These are phyloP conservation scores for Neltuma alba DNA, from an alignment of 306 rosid genomes.

Conservation along the genomic window DNA sequence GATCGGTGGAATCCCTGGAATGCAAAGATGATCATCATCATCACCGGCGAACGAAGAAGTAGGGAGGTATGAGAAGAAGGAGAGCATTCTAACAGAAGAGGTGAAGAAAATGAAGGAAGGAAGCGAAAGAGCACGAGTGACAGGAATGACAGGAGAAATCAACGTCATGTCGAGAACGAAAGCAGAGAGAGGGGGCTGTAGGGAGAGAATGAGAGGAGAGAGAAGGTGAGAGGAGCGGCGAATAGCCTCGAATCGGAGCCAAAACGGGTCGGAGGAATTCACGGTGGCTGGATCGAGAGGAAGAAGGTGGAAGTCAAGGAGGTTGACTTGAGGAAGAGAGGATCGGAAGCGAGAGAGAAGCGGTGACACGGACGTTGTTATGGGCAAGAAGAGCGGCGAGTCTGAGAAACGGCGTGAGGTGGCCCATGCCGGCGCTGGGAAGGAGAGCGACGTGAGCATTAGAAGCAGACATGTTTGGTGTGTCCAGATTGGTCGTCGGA, in stretches of 20 bases:
- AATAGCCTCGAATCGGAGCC: slow-evolving; percentile 34
- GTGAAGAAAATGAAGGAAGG: slow-evolving; percentile 44
- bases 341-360: slow-evolving; percentile 46
- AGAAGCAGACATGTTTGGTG: background rate
- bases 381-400: slow-evolving; percentile 34
- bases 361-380: slow-evolving; percentile 24
- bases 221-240: slow-evolving; percentile 50
- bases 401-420: slow-evolving; percentile 41
- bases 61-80: background rate
- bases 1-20: slow-evolving; percentile 47
- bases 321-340: slow-evolving; percentile 29
- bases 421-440: slow-evolving; percentile 57
- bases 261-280: slow-evolving; percentile 50
- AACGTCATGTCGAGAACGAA: slow-evolving; percentile 34
- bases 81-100: slow-evolving; percentile 21
- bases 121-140: slow-evolving; percentile 22
- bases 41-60: background rate
- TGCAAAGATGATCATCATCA: background rate
- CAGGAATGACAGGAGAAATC: slow-evolving; percentile 35
- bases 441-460: slow-evolving; percentile 40
- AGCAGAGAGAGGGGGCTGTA: slow-evolving; percentile 44
- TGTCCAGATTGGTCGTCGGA: no score
- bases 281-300: background rate
- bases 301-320: background rate
- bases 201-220: slow-evolving; percentile 38